These are phyloP conservation scores for Mortierella sp. DNA, from an alignment of 371 early-diverging fungal genomes.

Conservation along the genomic window DNA sequence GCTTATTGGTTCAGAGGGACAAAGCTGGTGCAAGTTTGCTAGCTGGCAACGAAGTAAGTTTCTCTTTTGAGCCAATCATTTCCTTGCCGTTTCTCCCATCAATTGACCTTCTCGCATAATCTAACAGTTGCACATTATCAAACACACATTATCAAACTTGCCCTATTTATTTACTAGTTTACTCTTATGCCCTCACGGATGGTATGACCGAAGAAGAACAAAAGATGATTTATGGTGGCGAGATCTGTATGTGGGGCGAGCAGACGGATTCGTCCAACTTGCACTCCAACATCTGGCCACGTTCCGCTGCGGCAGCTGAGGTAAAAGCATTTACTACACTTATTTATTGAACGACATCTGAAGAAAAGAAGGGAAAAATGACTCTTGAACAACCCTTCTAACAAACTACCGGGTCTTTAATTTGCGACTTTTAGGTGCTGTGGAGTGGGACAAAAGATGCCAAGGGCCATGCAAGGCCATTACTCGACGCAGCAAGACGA, in stretches of 20 bases:
- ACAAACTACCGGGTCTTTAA: too few species aligned
- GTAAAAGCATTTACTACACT: slow-evolving; percentile 4
- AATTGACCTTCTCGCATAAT: slow-evolving; percentile 59
- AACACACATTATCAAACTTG: too few species aligned
- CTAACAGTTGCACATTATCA: too few species aligned
- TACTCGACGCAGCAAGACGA: slow-evolving; percentile 74
- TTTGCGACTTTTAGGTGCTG: slow-evolving; percentile 50
- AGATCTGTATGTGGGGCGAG: slow-evolving; percentile 83
- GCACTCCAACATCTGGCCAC: slow-evolving; percentile 82
- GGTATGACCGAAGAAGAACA: slow-evolving; percentile 31
- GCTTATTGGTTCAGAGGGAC: slow-evolving; percentile 38
- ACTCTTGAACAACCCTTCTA: too few species aligned
- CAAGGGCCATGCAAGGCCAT: slow-evolving; percentile 65
- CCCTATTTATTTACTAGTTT: slow-evolving; percentile 68
- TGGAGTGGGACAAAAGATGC: slow-evolving; percentile 79
- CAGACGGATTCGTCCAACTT: slow-evolving; percentile 75
- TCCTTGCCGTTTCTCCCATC: neutral
- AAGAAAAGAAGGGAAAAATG: too few species aligned
- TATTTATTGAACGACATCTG: too few species aligned
- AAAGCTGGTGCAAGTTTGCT: slow-evolving; percentile 39
- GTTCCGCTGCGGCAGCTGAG: slow-evolving; percentile 84
- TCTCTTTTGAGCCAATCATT: neutral
- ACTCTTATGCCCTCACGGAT: slow-evolving; percentile 48
- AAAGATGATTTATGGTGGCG: slow-evolving; percentile 68
- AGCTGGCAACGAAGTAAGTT: slow-evolving; percentile 49